Base-by-base conservation (phyloP, 805 yeast species). In the Peterozyma toletana region DNA sequence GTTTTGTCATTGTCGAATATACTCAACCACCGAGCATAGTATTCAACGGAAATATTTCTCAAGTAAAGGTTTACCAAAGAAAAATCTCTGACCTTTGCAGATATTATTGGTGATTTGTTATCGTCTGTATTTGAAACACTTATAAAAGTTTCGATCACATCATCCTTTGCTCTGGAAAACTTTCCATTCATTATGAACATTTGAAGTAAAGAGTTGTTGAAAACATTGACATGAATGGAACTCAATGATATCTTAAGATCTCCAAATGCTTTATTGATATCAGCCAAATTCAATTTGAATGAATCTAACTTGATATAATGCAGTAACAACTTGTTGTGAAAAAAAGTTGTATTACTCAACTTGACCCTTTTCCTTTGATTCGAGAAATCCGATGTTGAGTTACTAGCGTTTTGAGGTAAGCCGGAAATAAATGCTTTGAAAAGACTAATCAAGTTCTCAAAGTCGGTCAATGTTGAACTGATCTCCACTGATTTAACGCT, bases 21-120 rank as follows among this genome's bases (percentile, higher is more conserved):
- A 5, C 63, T 48, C 14, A 84, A 45, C 84, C 90, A 77, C 18
- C 64, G 59, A 0, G 89, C 77, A 51, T 78, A 73, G 51, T 84
- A 85, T 35, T 80, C 77, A 2, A 83, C 7, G 5, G 63, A 50
- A 11, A 76, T 43, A 46, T 80, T 77, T 33, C 75, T 64, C 17
- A 83, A 48, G 37, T 68, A 64, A 2, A 79, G 50, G 27, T 71
- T 75, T 5, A 71, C 41, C 2, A 56, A 57, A 10, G 64, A 62
- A 5, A 62, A 62, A 9, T 61, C 52, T 27, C 59, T 61, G 4
- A 64, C 48, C 39, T 67, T 69, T 13, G 71, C 43, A 2, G 69
- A 67, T 1, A 76, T 48, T 44, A 69, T 56, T 1, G 79, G 79
- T 7, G 58, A 51, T 10, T 60, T 58, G 33, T 53, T 52, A 41